Evolutionary conservation across 78 protist genomes (phyloP).

Genomic region (Capsaspora owczarzaki): DNA sequence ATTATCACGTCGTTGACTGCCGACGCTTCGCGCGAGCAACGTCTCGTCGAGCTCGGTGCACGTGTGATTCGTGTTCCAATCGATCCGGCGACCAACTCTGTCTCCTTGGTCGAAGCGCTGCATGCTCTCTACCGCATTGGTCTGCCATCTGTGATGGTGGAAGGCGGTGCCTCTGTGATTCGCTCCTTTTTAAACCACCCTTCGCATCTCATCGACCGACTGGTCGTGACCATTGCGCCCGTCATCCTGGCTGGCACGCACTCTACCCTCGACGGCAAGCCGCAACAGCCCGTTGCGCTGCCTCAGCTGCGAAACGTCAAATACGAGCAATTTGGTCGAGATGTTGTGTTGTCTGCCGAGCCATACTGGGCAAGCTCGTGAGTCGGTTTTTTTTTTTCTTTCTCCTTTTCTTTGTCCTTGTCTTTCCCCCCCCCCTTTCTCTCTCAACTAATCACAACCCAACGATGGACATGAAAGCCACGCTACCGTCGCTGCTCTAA

Average conservation of each 20-base stretch:
- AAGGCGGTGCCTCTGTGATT: slow-evolving; percentile 31
- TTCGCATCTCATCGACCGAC: slow-evolving; percentile 6
- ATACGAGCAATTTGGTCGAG: not conserved
- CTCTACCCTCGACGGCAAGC: not conserved
- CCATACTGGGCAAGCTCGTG: not conserved
- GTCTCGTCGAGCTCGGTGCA: slow-evolving; percentile 2
- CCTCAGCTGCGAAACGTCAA: not conserved
- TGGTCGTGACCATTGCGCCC: slow-evolving; percentile 28
- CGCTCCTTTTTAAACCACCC: not conserved
- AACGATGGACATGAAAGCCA: too few species aligned
- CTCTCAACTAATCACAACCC: too few species aligned
- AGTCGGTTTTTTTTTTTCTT: too few species aligned
- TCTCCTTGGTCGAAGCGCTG: too few species aligned
- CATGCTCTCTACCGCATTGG: too few species aligned
- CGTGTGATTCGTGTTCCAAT: not conserved
- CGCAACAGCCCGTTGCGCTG: not conserved
- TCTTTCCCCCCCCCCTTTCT: too few species aligned
- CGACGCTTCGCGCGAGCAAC: not conserved
- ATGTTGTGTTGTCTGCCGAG: not conserved
- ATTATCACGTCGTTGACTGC: not conserved
- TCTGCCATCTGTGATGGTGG: slow-evolving; percentile 35
- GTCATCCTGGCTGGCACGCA: not conserved
- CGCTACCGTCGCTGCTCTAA: too few species aligned
- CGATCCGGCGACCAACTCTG: not conserved
- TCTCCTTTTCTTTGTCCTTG: too few species aligned